These are phyloP conservation scores for Gossypium longicalyx DNA, from an alignment of 345 rosid species.

Conservation along the genomic window DNA sequence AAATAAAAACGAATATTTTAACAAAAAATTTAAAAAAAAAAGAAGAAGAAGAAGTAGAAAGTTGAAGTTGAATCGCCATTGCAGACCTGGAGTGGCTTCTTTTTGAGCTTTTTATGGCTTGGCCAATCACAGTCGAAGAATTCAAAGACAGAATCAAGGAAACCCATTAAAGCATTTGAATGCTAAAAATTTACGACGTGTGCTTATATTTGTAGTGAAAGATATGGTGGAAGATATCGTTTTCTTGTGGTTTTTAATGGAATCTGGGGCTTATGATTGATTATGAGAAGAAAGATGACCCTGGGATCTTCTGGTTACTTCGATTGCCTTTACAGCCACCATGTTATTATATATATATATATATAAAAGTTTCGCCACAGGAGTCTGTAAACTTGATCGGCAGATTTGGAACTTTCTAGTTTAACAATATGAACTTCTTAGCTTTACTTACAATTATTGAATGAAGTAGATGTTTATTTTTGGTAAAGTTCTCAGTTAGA, in stretches of 20 bases:
- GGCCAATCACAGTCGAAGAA: not conserved
- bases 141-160: slow-evolving; percentile 20
- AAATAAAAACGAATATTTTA: too few species aligned
- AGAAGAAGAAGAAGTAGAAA: not conserved
- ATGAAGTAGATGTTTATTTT: too few species aligned
- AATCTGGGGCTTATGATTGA: not conserved
- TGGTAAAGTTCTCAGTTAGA: too few species aligned
- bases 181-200: not conserved
- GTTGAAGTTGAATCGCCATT: not conserved
- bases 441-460: too few species aligned
- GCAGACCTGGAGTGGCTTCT: slow-evolving; percentile 14
- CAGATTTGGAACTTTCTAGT: too few species aligned
- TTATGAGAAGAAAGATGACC: not conserved
- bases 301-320: slow-evolving; percentile 12
- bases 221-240: not conserved
- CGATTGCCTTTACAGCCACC: not conserved
- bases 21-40: too few species aligned
- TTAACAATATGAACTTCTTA: too few species aligned
- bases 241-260: not conserved
- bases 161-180: slow-evolving; percentile 10
- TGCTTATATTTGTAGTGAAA: not conserved
- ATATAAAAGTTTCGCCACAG: not conserved
- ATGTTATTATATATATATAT: not conserved
- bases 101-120: slow-evolving; percentile 1
- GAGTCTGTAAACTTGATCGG: too few species aligned